Evolutionary conservation across 305 asterid genomes (phyloP).

Genomic region (Euphrasia arctica): DNA sequence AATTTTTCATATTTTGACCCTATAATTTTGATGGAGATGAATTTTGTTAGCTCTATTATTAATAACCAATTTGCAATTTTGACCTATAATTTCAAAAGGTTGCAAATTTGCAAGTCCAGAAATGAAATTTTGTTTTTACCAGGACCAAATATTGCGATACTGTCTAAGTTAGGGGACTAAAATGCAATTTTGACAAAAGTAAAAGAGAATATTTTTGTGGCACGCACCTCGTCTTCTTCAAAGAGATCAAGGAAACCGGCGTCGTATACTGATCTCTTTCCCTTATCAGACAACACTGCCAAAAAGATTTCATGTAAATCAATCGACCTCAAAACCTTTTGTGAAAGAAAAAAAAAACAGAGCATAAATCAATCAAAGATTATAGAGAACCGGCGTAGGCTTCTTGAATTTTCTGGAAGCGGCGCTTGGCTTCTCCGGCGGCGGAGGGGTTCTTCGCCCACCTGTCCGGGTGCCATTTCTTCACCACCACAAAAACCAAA

Average conservation of each 20-base stretch:
- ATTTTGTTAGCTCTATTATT: too few relatives aligned
- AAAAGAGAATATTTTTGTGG: too few relatives aligned
- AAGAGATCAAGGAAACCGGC: constrained; percentile 83
- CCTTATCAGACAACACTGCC: constrained; percentile 78
- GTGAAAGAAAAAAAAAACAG: background rate
- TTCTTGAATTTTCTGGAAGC: constrained; percentile 80
- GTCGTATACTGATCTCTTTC: constrained; percentile 87
- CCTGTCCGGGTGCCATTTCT: constrained; percentile 96
- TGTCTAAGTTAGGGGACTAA: too few relatives aligned
- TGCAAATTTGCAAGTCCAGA: too few relatives aligned
- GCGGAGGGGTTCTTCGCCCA: constrained; percentile 66
- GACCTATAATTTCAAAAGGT: too few relatives aligned
- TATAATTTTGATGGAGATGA: too few relatives aligned
- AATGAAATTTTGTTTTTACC: too few relatives aligned
- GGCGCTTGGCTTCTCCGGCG: constrained; percentile 76
- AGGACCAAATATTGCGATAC: too few relatives aligned
- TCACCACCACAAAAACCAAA: constrained; percentile 17
- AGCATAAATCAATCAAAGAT: background rate
- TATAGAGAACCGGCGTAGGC: constrained; percentile 62
- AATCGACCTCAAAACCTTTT: background rate
- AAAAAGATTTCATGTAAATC: constrained; percentile 17
- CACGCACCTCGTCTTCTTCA: constrained; percentile 78
- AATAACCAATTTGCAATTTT: too few relatives aligned
- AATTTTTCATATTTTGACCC: too few relatives aligned
- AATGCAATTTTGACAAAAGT: too few relatives aligned